Conservation (phyloP, 805 yeast species). For the Kodamaea jinghongensis region DNA sequence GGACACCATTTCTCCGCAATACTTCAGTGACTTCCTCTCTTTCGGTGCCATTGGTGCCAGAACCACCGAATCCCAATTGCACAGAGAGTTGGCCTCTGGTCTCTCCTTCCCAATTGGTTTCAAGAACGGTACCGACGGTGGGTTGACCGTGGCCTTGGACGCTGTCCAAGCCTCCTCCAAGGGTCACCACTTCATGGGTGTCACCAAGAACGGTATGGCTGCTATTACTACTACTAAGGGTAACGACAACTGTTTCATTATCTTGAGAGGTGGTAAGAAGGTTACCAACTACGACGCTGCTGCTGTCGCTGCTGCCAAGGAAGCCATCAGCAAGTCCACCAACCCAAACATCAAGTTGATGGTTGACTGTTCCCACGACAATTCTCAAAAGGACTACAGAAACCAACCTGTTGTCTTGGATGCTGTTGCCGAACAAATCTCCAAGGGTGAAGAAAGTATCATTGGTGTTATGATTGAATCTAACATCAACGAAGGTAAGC, state of each 20-base stretch:
- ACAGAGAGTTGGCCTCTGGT: slow-evolving; percentile 96
- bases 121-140: slow-evolving; percentile 98
- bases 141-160: slow-evolving; percentile 87
- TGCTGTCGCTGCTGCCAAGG: slow-evolving; percentile 74
- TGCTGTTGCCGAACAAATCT: slow-evolving; percentile 76
- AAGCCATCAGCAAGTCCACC: slow-evolving; percentile 47
- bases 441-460: slow-evolving; percentile 73
- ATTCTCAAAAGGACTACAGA: slow-evolving; percentile 88
- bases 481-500: slow-evolving; percentile 88
- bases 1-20: slow-evolving; percentile 97
- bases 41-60: slow-evolving; percentile 99
- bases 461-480: slow-evolving; percentile 97
- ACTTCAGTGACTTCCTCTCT: slow-evolving; percentile 82
- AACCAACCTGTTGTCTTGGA: slow-evolving; percentile 94
- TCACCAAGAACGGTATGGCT: slow-evolving; percentile 94
- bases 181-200: slow-evolving; percentile 95
- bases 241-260: slow-evolving; percentile 89
- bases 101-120: slow-evolving; percentile 98
- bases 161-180: slow-evolving; percentile 90
- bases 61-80: slow-evolving; percentile 97
- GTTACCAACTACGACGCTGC: slow-evolving; percentile 89
- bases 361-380: slow-evolving; percentile 99
- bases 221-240: slow-evolving; percentile 97
- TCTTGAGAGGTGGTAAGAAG: slow-evolving; percentile 92
- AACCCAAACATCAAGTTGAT: slow-evolving; percentile 60